A percentile compares a stretch with the other conserved stretches of the same genome.
Conservation (phyloP, 1,284 basidiomycete genomes). For the Trichosporon sp. region DNA sequence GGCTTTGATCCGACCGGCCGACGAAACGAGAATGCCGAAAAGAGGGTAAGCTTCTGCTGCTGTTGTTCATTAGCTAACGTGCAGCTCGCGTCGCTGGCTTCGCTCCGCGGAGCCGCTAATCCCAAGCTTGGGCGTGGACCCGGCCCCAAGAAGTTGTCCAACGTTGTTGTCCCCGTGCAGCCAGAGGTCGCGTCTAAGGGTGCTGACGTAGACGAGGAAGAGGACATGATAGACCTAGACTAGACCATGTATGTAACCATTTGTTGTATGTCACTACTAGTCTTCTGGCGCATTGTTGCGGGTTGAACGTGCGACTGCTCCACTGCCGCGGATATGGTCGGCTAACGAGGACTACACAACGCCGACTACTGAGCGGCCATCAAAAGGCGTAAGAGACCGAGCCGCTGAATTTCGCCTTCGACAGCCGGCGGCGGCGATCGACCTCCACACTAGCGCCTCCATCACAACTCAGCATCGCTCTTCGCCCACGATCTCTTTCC, state of each 20-base stretch:
- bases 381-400: neutral
- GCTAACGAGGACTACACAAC: too few species aligned
- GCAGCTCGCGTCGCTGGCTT: conserved; percentile 19
- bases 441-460: neutral
- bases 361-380: neutral
- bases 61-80: neutral
- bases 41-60: conserved; percentile 25
- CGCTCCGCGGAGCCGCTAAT: conserved; percentile 13
- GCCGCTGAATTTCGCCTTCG: neutral
- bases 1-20: conserved; percentile 42
- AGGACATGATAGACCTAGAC: conserved; percentile 30
- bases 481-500: neutral
- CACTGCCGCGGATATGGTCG: too few species aligned
- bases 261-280: conserved; percentile 4
- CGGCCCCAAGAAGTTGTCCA: conserved; percentile 5
- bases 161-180: conserved; percentile 2
- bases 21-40: conserved; percentile 15
- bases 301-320: neutral
- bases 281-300: neutral
- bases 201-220: conserved; percentile 8
- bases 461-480: neutral
- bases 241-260: conserved; percentile 2
- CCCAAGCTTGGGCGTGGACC: conserved; percentile 2
- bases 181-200: neutral
- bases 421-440: too few species aligned